A percentile compares a stretch with the other conserved stretches of the same genome.
Evolutionary conservation across 306 rosid species (phyloP).

Genomic region (Castanospermum australe): DNA sequence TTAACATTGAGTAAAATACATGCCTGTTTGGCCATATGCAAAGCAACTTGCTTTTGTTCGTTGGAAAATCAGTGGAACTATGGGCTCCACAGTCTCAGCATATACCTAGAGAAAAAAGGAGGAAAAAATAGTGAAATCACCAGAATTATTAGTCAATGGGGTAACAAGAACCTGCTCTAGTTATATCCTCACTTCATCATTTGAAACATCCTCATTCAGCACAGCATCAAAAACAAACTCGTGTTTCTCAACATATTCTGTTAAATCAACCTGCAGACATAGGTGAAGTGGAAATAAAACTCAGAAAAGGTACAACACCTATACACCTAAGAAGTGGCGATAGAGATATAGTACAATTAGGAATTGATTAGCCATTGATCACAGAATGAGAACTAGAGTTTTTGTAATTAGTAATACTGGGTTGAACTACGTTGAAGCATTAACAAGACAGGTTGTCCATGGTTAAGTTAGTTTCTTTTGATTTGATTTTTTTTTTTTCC

Average conservation of each 20-base stretch:
- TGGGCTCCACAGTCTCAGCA: slow-evolving; percentile 78
- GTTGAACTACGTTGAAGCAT: slow-evolving; percentile 17
- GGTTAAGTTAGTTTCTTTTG: background rate
- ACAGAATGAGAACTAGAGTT: slow-evolving; percentile 19
- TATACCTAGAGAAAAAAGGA: slow-evolving; percentile 51
- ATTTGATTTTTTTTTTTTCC: background rate
- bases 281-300: slow-evolving; percentile 25
- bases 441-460: background rate
- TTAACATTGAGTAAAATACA: slow-evolving; percentile 18
- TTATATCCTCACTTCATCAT: slow-evolving; percentile 58
- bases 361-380: slow-evolving; percentile 23
- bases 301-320: slow-evolving; percentile 12
- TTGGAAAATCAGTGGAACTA: slow-evolving; percentile 75
- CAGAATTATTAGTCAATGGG: background rate
- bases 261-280: slow-evolving; percentile 68
- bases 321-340: background rate
- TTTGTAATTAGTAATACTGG: background rate
- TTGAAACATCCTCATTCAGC: slow-evolving; percentile 76
- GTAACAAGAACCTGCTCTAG: slow-evolving; percentile 13
- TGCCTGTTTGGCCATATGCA: slow-evolving; percentile 93
- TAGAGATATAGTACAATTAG: background rate
- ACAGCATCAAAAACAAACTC: slow-evolving; percentile 81
- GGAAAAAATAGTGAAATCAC: slow-evolving; percentile 25
- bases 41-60: slow-evolving; percentile 87
- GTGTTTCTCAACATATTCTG: slow-evolving; percentile 73